Conservation (phyloP, 495 filamentous ascomycete species). For the Penicillium waksmanii region DNA sequence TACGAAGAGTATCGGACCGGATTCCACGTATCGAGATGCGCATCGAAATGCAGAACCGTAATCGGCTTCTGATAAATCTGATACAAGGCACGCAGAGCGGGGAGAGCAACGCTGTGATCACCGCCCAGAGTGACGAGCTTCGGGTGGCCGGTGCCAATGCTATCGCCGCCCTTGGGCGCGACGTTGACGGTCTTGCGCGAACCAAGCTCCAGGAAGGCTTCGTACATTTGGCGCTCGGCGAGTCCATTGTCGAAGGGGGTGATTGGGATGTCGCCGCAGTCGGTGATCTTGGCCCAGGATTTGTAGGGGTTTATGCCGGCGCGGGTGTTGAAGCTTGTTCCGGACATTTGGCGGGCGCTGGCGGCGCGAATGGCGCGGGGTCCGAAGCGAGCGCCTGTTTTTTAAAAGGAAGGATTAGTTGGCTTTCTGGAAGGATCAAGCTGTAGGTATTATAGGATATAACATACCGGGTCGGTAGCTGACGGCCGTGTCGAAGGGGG, state of each 20-base stretch:
- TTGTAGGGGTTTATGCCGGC: constrained; percentile 77
- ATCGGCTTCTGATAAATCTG: constrained; percentile 71
- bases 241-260: constrained; percentile 78
- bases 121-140: constrained; percentile 80
- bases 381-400: constrained; percentile 73
- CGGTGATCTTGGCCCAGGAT: constrained; percentile 72
- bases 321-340: constrained; percentile 77
- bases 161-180: constrained; percentile 37
- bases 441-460: constrained; percentile 39
- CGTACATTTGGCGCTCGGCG: constrained; percentile 76
- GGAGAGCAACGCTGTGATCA: constrained; percentile 78
- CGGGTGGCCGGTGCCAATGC: constrained; percentile 53
- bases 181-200: constrained; percentile 47
- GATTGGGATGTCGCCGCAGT: constrained; percentile 85
- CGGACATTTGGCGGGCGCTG: constrained; percentile 70
- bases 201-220: constrained; percentile 70
- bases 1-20: constrained; percentile 75
- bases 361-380: constrained; percentile 82
- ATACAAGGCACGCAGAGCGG: constrained; percentile 72
- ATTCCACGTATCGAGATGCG: constrained; percentile 83
- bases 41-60: constrained; percentile 84
- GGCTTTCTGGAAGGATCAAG: constrained; percentile 27
- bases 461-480: constrained; percentile 67
- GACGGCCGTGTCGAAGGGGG: constrained; percentile 83
- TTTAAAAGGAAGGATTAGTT: constrained; percentile 28